Percentiles rank a stretch among this genome's conserved stretches.
phyloP scores from a whole-genome alignment of 257 asterid species.

The Cordia subcordata region DNA sequence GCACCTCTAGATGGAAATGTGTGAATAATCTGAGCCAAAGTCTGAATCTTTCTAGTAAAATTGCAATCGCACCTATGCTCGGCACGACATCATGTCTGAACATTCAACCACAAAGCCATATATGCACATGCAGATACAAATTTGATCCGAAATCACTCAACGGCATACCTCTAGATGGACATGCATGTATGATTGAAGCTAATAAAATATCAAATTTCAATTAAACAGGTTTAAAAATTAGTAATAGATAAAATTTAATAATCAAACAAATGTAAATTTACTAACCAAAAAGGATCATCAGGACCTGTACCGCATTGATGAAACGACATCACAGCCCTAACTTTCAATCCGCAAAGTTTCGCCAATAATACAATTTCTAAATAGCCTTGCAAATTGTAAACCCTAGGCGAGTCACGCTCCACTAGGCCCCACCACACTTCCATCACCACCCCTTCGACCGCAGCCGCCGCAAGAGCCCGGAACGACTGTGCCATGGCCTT shows the following conservation, averaged over 20 bases:
- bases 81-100: background rate
- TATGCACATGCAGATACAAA: background rate
- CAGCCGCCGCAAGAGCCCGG: slow-evolving; percentile 63
- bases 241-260: background rate
- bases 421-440: slow-evolving; percentile 96
- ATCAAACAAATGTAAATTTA: slow-evolving; percentile 18
- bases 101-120: background rate
- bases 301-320: slow-evolving; percentile 70
- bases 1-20: background rate
- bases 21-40: background rate
- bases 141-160: background rate
- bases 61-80: background rate
- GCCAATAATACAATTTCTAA: slow-evolving; percentile 67
- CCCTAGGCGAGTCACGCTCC: slow-evolving; percentile 58
- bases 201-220: background rate
- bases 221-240: background rate
- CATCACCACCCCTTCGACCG: slow-evolving; percentile 88
- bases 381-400: slow-evolving; percentile 66
- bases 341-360: slow-evolving; percentile 51
- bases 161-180: background rate
- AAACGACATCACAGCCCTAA: slow-evolving; percentile 77
- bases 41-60: background rate
- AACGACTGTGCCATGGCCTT: slow-evolving; percentile 59
- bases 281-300: slow-evolving; percentile 63
- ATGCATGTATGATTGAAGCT: background rate